Evolutionary conservation across 768 basidiomycete genomes (phyloP).

Genomic region (Lactifluus piperatus): DNA sequence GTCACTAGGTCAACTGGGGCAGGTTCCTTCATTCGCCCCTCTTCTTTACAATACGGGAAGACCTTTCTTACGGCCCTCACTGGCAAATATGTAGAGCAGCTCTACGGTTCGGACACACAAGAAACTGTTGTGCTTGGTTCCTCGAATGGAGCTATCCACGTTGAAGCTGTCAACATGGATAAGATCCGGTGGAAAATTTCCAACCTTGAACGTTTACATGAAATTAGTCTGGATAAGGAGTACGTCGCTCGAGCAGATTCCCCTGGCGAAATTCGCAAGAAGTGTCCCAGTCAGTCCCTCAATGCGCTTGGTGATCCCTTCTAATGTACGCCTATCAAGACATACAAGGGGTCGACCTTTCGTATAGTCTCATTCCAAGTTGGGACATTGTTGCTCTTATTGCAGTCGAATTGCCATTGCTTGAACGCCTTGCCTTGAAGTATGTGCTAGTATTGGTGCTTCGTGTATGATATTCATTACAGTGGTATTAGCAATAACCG

Average conservation of each 20-base stretch:
- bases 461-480: slow-evolving; percentile 13
- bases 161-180: slow-evolving; percentile 79
- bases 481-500: slow-evolving; percentile 40
- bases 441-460: slow-evolving; percentile 32
- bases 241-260: slow-evolving; percentile 45
- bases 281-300: slow-evolving; percentile 57
- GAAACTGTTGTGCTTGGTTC: slow-evolving; percentile 72
- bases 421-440: slow-evolving; percentile 73
- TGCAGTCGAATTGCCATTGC: slow-evolving; percentile 44
- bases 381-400: slow-evolving; percentile 70
- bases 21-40: slow-evolving; percentile 77
- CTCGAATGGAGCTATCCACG: slow-evolving; percentile 72
- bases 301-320: slow-evolving; percentile 10
- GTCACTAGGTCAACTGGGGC: slow-evolving; percentile 43
- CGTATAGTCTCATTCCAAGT: slow-evolving; percentile 56
- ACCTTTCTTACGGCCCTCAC: slow-evolving; percentile 70
- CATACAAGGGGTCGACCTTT: slow-evolving; percentile 63
- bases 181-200: slow-evolving; percentile 67
- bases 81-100: slow-evolving; percentile 67
- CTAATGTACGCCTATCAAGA: slow-evolving; percentile 14
- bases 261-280: slow-evolving; percentile 41
- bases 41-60: slow-evolving; percentile 48
- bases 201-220: slow-evolving; percentile 55
- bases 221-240: slow-evolving; percentile 72
- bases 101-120: slow-evolving; percentile 40